Evolutionary conservation across 2,329 filamentous ascomycete species (phyloP), one percentile per base, ranked within the genome.

Genomic region (Phaeophleospora eucalypticola): DNA sequence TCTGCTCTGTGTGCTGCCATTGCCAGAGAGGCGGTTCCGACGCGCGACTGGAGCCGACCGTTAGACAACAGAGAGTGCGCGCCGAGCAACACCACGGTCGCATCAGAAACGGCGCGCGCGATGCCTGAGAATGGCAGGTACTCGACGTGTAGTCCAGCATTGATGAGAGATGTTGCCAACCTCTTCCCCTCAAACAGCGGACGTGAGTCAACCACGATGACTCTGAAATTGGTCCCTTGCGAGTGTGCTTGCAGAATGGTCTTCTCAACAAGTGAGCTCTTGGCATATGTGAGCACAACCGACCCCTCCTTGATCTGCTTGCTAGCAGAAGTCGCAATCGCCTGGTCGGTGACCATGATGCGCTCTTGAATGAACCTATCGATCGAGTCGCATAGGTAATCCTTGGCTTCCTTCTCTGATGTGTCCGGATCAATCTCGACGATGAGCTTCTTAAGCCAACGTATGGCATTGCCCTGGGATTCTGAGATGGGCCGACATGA

Each of bases 11-110:
- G 81, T 4, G 90, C 91, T 35, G 86, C 82, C 74, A 93, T 86
- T 15, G 91, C 90, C 8, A 97, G 79, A 49, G 93, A 81, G 18
- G 87, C 88, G 3, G 90, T 95, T 51, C 93, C 93, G 8, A 89
- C 82, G 16, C 89, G 82, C 3, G 87, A 91, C 68, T 94, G 95
- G 58, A 98, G 78, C 27, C 87, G 81, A 6, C 93, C 93, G 68
- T 97, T 97, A 58, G 87, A 90, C 71, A 95, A 93, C 82, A 98
- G 93, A 33, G 89, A 87, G 65, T 96, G 90, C 3, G 90, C 89
- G 10, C 89, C 90, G 1, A 98, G 75, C 42, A 97, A 80, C 8
- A 93, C 83, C 58, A 84, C 83, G 4, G 83, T 86, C 1, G 80
- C 82, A 29, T 82, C 75, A 53, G 82, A 80, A 43, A 95, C 79